A percentile compares a stretch with the other conserved stretches of the same genome.
Conservation (phyloP, 768 basidiomycete species). For the Mycena amicta region DNA sequence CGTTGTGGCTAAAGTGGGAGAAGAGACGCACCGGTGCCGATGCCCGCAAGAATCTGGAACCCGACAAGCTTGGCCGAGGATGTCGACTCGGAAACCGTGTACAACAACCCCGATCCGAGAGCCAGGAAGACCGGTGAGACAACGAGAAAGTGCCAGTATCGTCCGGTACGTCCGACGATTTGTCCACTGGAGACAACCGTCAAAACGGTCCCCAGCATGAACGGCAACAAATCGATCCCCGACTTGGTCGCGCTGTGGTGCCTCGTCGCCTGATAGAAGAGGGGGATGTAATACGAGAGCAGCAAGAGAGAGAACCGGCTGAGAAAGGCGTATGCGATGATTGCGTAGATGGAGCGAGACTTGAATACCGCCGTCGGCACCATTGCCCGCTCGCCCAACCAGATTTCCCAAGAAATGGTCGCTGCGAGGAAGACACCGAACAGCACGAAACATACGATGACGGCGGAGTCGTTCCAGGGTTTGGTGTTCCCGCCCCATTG, state of each 20-base stretch:
- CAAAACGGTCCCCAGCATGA: not conserved
- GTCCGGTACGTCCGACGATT: not conserved
- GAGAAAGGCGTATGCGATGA: not conserved
- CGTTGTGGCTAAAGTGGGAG: too few species aligned
- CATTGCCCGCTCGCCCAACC: conserved; percentile 3
- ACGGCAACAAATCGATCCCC: too few species aligned
- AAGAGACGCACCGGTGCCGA: conserved; percentile 17
- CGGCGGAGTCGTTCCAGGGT: conserved; percentile 34
- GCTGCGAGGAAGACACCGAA: too few species aligned
- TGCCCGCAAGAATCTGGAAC: conserved; percentile 21
- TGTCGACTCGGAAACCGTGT: conserved; percentile 4
- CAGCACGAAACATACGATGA: too few species aligned
- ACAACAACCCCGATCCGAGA: conserved; percentile 16
- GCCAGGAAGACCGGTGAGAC: conserved; percentile 11
- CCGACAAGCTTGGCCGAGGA: conserved; percentile 7
- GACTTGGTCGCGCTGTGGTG: not conserved
- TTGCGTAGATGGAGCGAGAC: too few species aligned
- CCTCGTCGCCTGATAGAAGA: not conserved
- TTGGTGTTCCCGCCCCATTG: conserved; percentile 49
- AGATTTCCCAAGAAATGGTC: conserved; percentile 5
- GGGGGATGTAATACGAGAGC: not conserved
- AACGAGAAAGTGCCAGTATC: conserved; percentile 7
- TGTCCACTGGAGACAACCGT: not conserved
- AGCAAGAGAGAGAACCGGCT: not conserved
- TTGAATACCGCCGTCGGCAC: too few species aligned